Base-by-base conservation (phyloP, 441 rosid species). In the Adansonia rubrostipa region DNA sequence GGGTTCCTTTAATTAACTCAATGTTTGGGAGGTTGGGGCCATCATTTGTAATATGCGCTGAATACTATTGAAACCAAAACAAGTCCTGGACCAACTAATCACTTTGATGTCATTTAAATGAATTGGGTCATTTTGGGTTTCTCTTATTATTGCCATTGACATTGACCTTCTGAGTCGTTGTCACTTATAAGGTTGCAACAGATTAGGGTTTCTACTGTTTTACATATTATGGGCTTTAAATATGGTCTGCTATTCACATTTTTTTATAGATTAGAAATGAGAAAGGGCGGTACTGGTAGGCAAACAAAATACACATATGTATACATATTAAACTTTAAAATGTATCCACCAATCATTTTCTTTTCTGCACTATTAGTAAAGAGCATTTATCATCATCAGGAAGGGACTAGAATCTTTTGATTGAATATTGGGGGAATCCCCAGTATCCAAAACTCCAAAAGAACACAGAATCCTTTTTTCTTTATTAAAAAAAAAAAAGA, bases 391-490 rank as follows among this genome's bases (percentile, higher is more conserved):
- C 42, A 4, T n/a, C 13, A 70, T 5, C 54, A 11, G 42, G 42
- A 36, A 36, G 2, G 28, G n/a, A 61, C 5, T 28, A 3, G 42
- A 22, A 48, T 70, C 28, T 8, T 15, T 4, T 71, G 61, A 50
- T 71, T 28, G 75, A 71, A 70, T 70, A 50, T 60, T 73, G 40
- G 45, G 17, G 42, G 67, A 42, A 60, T 74, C 54, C 6, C 47
- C 57, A 19, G 47, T 61, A 45, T 9, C 54, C 9, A 28, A 14
- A 71, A 51, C 22, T 28, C 9, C 14, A 51, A 62, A 1, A 20
- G 10, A 5, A 14, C 24, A 11, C 9, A 48, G 17, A 13, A 24
- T 61, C 15, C 4, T 45, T 20, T 66, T 15, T 4, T 14, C 28
- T 11, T 24, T 8, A 22, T 61, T 22, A 4, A 24, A 11, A 22